These are phyloP conservation scores for Penicillium parvum DNA, from an alignment of 495 filamentous ascomycete genomes.

Conservation along the genomic window DNA sequence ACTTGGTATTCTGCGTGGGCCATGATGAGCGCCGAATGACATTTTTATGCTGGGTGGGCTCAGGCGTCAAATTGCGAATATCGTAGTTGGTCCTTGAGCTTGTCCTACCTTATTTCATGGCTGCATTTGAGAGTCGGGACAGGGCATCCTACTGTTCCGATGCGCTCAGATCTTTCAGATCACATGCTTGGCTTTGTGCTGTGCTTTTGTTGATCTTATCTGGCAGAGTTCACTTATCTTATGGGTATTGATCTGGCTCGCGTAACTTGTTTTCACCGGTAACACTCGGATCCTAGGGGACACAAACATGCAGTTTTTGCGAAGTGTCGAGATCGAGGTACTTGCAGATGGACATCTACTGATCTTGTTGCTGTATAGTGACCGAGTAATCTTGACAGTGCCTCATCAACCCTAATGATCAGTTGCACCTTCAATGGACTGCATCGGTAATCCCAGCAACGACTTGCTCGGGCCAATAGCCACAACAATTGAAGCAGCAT, in stretches of 20 bases:
- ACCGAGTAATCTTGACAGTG: constrained; percentile 1
- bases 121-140: constrained; percentile 6
- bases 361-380: too few species aligned
- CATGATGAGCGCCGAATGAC: constrained; percentile 1
- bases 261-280: too few species aligned
- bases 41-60: constrained; percentile 7
- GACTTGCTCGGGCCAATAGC: constrained; percentile 3
- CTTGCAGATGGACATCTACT: too few species aligned
- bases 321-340: too few species aligned
- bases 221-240: neutral
- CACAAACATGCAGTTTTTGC: too few species aligned
- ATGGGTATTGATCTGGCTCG: neutral
- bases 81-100: constrained; percentile 10
- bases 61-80: constrained; percentile 11
- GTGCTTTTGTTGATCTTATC: neutral
- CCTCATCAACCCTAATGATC: neutral
- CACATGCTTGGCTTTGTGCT: neutral
- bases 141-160: constrained; percentile 12
- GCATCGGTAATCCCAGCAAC: constrained; percentile 13
- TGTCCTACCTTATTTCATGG: constrained; percentile 17
- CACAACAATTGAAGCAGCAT: neutral
- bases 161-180: constrained; percentile 7
- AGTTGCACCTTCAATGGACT: constrained; percentile 8
- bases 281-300: too few species aligned
- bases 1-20: neutral